Conservation (phyloP, 345 rosid genomes). For the Salix viminalis region DNA sequence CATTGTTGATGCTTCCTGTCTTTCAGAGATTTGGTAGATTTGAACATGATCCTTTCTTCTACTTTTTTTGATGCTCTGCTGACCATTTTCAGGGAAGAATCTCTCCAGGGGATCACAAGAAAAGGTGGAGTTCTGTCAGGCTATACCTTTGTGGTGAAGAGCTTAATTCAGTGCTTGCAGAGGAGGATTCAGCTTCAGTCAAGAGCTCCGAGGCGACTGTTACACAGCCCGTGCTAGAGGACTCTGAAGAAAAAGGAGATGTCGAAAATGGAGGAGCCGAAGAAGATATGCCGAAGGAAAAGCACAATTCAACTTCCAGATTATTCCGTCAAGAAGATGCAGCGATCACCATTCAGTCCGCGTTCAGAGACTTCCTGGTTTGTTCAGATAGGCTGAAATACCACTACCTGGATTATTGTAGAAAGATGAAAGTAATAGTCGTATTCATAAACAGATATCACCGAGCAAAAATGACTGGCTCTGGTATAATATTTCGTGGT, state of each 20-base stretch:
- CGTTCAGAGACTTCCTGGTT: slow-evolving; percentile 65
- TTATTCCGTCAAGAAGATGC: slow-evolving; percentile 65
- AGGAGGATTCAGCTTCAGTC: slow-evolving; percentile 67
- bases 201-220: slow-evolving; percentile 53
- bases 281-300: slow-evolving; percentile 23
- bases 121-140: slow-evolving; percentile 62
- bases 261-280: slow-evolving; percentile 29
- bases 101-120: slow-evolving; percentile 40
- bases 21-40: background rate
- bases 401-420: background rate
- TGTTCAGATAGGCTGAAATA: background rate
- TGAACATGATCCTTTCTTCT: background rate
- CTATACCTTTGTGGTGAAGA: slow-evolving; percentile 75
- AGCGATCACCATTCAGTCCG: slow-evolving; percentile 67
- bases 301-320: slow-evolving; percentile 45
- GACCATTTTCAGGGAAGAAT: slow-evolving; percentile 44
- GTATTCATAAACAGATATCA: background rate
- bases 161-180: slow-evolving; percentile 67
- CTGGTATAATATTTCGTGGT: background rate
- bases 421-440: background rate
- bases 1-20: too few relatives aligned
- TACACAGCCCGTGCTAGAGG: slow-evolving; percentile 32
- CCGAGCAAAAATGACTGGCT: background rate
- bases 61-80: background rate
- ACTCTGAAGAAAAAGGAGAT: slow-evolving; percentile 19